These are phyloP conservation scores for Yarrowia galli DNA, from an alignment of 1,139 yeast genomes.

Conservation along the genomic window DNA sequence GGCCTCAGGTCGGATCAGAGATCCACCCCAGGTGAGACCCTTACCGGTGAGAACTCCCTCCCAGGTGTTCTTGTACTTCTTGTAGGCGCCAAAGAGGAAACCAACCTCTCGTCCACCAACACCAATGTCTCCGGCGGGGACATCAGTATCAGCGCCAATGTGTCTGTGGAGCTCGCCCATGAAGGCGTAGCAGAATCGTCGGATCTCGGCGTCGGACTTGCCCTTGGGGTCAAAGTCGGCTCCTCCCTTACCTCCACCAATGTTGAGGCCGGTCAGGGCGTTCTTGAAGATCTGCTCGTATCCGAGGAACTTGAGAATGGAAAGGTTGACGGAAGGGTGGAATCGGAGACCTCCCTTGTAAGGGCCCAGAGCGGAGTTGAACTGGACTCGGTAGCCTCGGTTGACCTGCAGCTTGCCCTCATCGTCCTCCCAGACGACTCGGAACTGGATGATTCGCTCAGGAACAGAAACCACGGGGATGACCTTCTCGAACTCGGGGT, in stretches of 20 bases:
- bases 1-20: constrained; percentile 98
- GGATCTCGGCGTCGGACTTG: constrained; percentile 87
- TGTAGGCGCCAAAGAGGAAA: constrained; percentile 96
- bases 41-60: constrained; percentile 98
- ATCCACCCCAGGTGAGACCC: constrained; percentile 98
- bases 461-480: constrained; percentile 93
- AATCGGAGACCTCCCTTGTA: constrained; percentile 99
- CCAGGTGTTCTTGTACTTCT: constrained; percentile 88
- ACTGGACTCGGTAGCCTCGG: constrained; percentile 98
- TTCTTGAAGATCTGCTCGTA: constrained; percentile 98
- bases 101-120: constrained; percentile 94
- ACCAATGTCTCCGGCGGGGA: constrained; percentile 97
- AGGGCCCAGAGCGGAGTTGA: constrained; percentile 98
- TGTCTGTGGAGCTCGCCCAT: constrained; percentile 95
- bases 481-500: constrained; percentile 89
- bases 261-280: constrained; percentile 94
- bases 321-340: constrained; percentile 96
- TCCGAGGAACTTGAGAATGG: constrained; percentile 94
- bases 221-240: constrained; percentile 98
- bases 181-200: constrained; percentile 95
- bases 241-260: constrained; percentile 99
- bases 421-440: constrained; percentile 98
- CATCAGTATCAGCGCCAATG: constrained; percentile 97
- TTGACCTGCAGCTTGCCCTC: constrained; percentile 89
- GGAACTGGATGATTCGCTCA: constrained; percentile 94